phyloP scores from a whole-genome alignment of 306 rosid species.

The Malus sylvestris region DNA sequence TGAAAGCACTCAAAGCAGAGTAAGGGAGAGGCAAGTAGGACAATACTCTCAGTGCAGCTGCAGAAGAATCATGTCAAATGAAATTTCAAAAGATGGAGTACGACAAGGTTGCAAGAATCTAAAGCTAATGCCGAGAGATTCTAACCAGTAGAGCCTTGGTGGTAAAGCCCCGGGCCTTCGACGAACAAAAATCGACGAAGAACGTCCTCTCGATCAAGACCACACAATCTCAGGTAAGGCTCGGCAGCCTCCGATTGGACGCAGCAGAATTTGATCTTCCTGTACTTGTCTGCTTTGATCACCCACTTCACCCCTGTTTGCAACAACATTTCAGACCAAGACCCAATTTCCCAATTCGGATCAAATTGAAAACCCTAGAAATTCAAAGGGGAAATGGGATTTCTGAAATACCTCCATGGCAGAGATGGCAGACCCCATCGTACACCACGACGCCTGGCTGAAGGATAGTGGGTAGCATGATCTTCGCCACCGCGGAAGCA shows the following conservation, averaged over 20 bases:
- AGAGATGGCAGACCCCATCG: slow-evolving; percentile 73
- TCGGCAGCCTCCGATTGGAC: slow-evolving; percentile 65
- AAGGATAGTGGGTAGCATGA: slow-evolving; percentile 37
- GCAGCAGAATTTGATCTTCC: slow-evolving; percentile 65
- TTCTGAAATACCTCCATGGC: slow-evolving; percentile 49
- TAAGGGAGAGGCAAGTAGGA: slow-evolving; percentile 72
- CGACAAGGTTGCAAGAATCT: background rate
- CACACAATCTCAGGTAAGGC: slow-evolving; percentile 58
- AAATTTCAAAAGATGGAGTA: background rate
- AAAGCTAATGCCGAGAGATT: background rate
- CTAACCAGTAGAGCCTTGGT: slow-evolving; percentile 69
- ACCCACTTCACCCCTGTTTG: slow-evolving; percentile 63
- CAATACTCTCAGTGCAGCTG: slow-evolving; percentile 68
- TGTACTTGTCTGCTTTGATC: slow-evolving; percentile 51
- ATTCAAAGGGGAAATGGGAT: background rate
- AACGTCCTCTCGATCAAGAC: slow-evolving; percentile 59
- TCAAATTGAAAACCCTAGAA: background rate
- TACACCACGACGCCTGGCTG: slow-evolving; percentile 68
- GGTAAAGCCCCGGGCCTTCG: slow-evolving; percentile 48
- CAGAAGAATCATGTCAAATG: slow-evolving; percentile 19
- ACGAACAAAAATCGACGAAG: slow-evolving; percentile 49
- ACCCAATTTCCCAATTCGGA: background rate
- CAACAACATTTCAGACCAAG: background rate
- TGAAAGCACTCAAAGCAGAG: slow-evolving; percentile 48
- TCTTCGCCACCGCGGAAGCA: slow-evolving; percentile 6